Percentiles rank a stretch among this genome's conserved stretches.
These are phyloP conservation scores for Platanus orientalis DNA, from an alignment of 164 flowering plant species.

Conservation along the genomic window DNA sequence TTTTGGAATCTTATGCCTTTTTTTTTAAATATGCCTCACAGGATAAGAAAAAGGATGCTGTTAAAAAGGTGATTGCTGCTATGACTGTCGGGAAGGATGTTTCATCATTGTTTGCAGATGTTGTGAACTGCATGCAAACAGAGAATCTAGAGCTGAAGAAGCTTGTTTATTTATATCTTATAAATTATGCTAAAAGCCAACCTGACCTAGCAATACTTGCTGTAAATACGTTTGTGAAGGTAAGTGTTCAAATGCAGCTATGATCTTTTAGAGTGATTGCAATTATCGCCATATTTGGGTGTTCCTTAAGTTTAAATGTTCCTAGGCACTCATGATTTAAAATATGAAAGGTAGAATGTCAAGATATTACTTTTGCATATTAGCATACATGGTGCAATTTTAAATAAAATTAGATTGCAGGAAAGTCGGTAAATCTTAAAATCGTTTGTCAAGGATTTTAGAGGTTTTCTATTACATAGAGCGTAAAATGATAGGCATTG, in stretches of 20 bases:
- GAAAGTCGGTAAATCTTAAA: no score
- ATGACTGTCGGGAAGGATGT: slow-evolving; percentile 99
- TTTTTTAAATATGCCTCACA: slow-evolving; percentile 22
- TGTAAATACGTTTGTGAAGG: slow-evolving; percentile 99
- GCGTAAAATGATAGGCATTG: no score
- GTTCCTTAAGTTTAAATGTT: no score
- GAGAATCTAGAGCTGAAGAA: slow-evolving; percentile 98
- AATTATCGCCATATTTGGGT: no score
- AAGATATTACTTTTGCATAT: no score
- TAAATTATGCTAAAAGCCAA: slow-evolving; percentile 98
- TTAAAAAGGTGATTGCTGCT: slow-evolving; percentile 98
- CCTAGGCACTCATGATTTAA: no score
- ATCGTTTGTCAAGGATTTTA: no score
- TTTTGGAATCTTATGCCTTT: neutral
- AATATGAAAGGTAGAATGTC: no score
- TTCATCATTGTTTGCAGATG: slow-evolving; percentile 94
- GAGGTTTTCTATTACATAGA: no score
- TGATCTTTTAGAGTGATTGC: neutral
- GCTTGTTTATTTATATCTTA: slow-evolving; percentile 94
- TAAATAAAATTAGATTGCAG: no score
- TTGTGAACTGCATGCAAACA: slow-evolving; percentile 99
- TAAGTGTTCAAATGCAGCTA: slow-evolving; percentile 9
- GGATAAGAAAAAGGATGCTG: slow-evolving; percentile 99
- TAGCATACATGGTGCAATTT: no score
- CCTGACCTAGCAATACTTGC: slow-evolving; percentile 99